phyloP scores from a whole-genome alignment of 1,284 basidiomycete species.

The Puccinia horiana region DNA sequence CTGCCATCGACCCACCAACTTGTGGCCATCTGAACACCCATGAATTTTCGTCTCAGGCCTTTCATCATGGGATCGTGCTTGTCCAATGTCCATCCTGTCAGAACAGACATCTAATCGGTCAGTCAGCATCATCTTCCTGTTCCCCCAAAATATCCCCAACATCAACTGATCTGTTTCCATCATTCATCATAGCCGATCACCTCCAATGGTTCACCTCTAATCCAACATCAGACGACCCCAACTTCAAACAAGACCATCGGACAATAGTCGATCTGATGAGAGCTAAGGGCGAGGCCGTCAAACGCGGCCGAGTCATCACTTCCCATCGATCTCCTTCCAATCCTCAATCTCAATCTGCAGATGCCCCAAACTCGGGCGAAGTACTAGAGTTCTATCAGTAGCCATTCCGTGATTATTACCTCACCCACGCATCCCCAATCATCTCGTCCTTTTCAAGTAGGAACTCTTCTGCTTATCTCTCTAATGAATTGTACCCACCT shows the following conservation, averaged over 20 bases:
- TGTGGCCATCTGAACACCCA: slow-evolving; percentile 84
- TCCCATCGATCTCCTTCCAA: not conserved
- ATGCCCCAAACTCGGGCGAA: not conserved
- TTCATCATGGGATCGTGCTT: slow-evolving; percentile 84
- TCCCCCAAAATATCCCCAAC: not conserved
- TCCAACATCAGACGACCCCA: slow-evolving; percentile 30
- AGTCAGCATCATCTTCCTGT: slow-evolving; percentile 15
- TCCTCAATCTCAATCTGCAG: not conserved
- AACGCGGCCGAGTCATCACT: slow-evolving; percentile 28
- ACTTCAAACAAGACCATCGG: slow-evolving; percentile 32
- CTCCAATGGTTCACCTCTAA: slow-evolving; percentile 41
- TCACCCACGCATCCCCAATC: not conserved
- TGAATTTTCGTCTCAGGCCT: slow-evolving; percentile 79
- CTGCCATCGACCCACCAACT: slow-evolving; percentile 58
- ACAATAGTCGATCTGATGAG: slow-evolving; percentile 36
- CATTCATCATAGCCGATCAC: slow-evolving; percentile 27
- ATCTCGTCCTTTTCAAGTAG: not conserved
- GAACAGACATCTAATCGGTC: slow-evolving; percentile 68
- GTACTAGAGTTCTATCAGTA: slow-evolving; percentile 21
- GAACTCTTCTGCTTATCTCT: no score
- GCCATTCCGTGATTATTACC: not conserved
- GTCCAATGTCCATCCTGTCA: slow-evolving; percentile 89
- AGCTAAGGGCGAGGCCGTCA: slow-evolving; percentile 37
- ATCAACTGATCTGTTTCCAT: not conserved
- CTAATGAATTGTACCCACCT: no score